Evolutionary conservation across 23 red algal genomes (phyloP).

Genomic region (Cyanidioschyzon merolae): DNA sequence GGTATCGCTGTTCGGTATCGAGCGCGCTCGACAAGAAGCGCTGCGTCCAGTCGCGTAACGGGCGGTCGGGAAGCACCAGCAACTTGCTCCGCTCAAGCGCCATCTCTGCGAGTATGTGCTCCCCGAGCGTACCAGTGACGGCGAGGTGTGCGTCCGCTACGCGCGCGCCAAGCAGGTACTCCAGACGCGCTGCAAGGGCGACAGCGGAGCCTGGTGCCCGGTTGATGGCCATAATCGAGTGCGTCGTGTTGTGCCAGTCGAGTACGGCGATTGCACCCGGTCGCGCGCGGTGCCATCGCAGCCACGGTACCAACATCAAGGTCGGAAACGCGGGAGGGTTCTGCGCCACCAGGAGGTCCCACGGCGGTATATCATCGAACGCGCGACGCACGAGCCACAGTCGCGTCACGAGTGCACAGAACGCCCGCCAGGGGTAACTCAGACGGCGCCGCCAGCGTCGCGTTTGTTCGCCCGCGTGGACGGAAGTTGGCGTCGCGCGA

Average conservation of each 20-base stretch:
- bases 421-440: background rate
- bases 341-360: slow-evolving; percentile 18
- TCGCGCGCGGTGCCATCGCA: slow-evolving; percentile 1
- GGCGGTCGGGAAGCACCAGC: slow-evolving; percentile 28
- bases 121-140: slow-evolving; percentile 29
- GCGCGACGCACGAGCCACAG: background rate
- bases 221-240: slow-evolving; percentile 37
- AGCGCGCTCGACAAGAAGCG: background rate
- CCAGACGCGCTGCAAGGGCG: slow-evolving; percentile 24
- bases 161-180: slow-evolving; percentile 13
- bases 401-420: background rate
- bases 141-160: slow-evolving; percentile 31
- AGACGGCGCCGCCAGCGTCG: background rate
- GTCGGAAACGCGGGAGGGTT: slow-evolving; percentile 37
- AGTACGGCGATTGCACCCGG: slow-evolving; percentile 32
- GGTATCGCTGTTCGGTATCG: background rate
- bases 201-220: slow-evolving; percentile 23
- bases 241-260: slow-evolving; percentile 83
- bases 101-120: slow-evolving; percentile 7
- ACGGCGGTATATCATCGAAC: background rate
- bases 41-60: slow-evolving; percentile 1
- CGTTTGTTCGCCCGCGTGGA: background rate
- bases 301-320: background rate
- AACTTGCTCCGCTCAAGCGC: background rate
- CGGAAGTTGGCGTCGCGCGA: background rate